These are phyloP conservation scores for Mortierella sp. DNA, from an alignment of 371 early-diverging fungal genomes.

Conservation along the genomic window DNA sequence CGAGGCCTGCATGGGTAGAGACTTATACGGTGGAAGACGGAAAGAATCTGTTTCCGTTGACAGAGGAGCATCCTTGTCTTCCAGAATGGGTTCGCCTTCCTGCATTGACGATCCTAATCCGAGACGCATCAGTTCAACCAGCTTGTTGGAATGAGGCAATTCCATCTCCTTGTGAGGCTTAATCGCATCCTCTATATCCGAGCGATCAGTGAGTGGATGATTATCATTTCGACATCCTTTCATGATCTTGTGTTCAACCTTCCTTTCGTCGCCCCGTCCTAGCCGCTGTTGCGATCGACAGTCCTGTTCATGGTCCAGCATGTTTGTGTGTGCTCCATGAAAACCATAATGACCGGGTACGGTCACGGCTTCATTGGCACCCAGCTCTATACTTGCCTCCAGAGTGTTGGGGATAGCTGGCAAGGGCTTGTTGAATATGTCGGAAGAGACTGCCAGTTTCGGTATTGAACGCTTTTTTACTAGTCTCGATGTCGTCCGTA, in stretches of 20 bases:
- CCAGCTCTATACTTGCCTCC: too few species aligned
- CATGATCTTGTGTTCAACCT: constrained; percentile 2
- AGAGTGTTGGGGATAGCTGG: constrained; percentile 10
- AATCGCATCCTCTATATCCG: constrained; percentile 11
- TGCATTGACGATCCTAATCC: not conserved
- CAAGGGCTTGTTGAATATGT: constrained; percentile 15
- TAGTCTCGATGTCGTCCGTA: too few species aligned
- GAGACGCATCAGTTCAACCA: too few species aligned
- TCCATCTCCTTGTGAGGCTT: not conserved
- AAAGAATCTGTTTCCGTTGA: constrained; percentile 11
- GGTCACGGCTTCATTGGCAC: too few species aligned
- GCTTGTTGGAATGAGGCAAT: not conserved
- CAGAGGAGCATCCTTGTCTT: not conserved
- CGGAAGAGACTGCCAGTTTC: not conserved
- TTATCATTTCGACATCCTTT: constrained; percentile 6
- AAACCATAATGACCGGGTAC: too few species aligned
- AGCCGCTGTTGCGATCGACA: too few species aligned
- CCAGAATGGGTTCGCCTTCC: not conserved
- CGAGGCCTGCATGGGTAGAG: constrained; percentile 1
- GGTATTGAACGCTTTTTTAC: too few species aligned
- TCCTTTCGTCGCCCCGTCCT: not conserved
- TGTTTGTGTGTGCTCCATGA: too few species aligned
- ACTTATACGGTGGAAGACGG: constrained; percentile 22
- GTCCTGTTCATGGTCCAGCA: too few species aligned
- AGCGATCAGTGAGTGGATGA: constrained; percentile 19